phyloP scores from a whole-genome alignment of 441 rosid genomes.

The Mallotus japonicus region DNA sequence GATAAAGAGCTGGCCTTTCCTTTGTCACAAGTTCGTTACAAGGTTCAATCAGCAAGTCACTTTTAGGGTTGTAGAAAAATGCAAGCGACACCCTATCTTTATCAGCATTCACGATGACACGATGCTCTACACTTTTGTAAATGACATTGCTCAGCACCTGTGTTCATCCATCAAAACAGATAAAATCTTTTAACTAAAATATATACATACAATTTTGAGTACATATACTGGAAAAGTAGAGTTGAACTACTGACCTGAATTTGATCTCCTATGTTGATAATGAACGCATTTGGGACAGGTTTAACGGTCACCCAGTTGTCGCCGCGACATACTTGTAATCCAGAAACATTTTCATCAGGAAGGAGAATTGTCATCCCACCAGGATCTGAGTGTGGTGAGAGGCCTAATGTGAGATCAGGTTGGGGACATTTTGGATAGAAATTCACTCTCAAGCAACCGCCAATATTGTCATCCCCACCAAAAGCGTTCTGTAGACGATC shows the following conservation, averaged over 20 bases:
- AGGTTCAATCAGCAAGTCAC: conserved; percentile 68
- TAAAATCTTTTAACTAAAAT: too few species aligned
- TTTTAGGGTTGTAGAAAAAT: conserved; percentile 82
- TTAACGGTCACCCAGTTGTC: conserved; percentile 72
- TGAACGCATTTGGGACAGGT: conserved; percentile 66
- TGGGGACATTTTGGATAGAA: conserved; percentile 90
- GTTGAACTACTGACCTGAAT: conserved; percentile 45
- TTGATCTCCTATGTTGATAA: conserved; percentile 82
- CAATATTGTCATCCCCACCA: conserved; percentile 63
- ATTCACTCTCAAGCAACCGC: conserved; percentile 70
- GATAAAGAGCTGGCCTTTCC: conserved; percentile 56
- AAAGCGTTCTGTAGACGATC: conserved; percentile 55
- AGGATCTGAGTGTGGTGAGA: conserved; percentile 85
- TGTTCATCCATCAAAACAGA: too few species aligned
- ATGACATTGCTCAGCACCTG: conserved; percentile 79
- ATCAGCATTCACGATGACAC: conserved; percentile 72
- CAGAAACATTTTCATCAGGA: conserved; percentile 65
- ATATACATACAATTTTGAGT: too few species aligned
- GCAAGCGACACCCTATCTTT: conserved; percentile 82
- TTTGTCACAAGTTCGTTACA: conserved; percentile 53
- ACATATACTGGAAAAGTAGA: neutral
- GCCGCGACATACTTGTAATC: conserved; percentile 60
- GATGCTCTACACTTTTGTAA: conserved; percentile 90
- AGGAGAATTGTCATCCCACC: conserved; percentile 84
- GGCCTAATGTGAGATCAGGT: conserved; percentile 80